Evolutionary conservation across 1,284 basidiomycete genomes (phyloP), one percentile per base, ranked within the genome.

Genomic region (Leccinum angustisporum): DNA sequence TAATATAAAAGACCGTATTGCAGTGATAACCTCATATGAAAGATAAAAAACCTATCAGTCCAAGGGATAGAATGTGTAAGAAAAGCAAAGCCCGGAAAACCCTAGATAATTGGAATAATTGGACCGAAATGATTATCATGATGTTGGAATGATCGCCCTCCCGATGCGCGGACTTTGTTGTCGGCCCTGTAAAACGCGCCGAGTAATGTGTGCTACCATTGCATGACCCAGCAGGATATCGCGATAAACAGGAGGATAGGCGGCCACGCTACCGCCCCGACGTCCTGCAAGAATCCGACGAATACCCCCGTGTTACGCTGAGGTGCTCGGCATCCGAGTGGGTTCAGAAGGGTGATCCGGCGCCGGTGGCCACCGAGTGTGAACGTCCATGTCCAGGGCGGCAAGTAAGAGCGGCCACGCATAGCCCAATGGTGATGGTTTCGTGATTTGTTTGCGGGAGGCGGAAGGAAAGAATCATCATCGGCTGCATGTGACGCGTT

Each of bases 231-330:
- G 59, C 66, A 72, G 8, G 67, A 75, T 13, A 58, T 61, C 48
- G 58, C 63, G 14, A 73, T 56, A 58, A 75, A 67, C 27, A 66
- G 56, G 11, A 67, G 25, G 14, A 75, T 40, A 13, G 80, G 70
- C 57, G 72, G 71, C 78, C 79, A 80, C 43, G 77, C 77, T 18
- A 79, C 75, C 3, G 63, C 66, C 21, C 68, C 59, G 13, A 77
- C 67, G 55, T 81, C 79, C 30, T 62, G 60, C 43, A 69, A 4
- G 16, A 74, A 72, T 16, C 77, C 78, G 10, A 68, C 61, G 53
- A 78, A 8, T 10, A 76, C 36, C 5, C 77, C 73, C 48, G 46
- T 63, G 43, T 74, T 62, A 5, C 62, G 61, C 62, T 60, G 65
- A 30, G 62, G 54, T n/a, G 38, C 50, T 59, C 60, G 63, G 16